A percentile compares a stretch with the other conserved stretches of the same genome.
Evolutionary conservation across 192 early-diverging fungal species (phyloP).

Genomic region (Phycomyces blakesleeanus): DNA sequence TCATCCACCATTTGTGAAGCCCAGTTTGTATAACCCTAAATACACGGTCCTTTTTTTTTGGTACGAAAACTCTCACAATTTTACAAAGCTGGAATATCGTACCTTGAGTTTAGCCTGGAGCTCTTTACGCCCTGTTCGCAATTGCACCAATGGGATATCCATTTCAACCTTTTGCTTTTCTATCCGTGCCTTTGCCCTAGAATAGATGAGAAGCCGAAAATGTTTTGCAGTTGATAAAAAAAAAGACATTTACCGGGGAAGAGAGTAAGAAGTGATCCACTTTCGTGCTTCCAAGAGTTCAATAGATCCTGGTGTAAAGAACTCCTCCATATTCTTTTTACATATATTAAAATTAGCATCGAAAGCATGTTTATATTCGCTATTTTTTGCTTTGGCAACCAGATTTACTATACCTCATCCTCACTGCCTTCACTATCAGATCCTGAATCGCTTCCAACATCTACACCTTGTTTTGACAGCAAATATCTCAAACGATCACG

Average conservation of each 20-base stretch:
- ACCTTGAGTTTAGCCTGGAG: constrained; percentile 70
- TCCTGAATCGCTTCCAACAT: constrained; percentile 41
- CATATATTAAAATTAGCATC: neutral
- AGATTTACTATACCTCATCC: constrained; percentile 41
- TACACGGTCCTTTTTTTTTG: too few relatives aligned
- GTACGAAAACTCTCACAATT: too few relatives aligned
- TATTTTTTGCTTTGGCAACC: too few relatives aligned
- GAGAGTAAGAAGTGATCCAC: constrained; percentile 68
- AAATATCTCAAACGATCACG: constrained; percentile 76
- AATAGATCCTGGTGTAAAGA: constrained; percentile 74
- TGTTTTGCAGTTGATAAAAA: too few relatives aligned
- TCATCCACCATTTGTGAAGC: constrained; percentile 88
- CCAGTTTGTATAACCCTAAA: constrained; percentile 59
- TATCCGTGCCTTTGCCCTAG: constrained; percentile 63
- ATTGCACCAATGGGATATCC: constrained; percentile 55
- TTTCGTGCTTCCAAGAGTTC: constrained; percentile 66
- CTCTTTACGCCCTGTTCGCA: constrained; percentile 72
- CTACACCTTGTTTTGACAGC: constrained; percentile 54
- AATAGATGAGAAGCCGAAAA: too few relatives aligned
- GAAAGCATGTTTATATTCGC: too few relatives aligned
- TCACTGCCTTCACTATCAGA: constrained; percentile 52
- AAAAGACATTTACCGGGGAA: constrained; percentile 47
- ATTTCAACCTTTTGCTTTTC: constrained; percentile 63
- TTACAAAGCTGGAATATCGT: too few relatives aligned
- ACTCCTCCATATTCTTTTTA: constrained; percentile 57